Percentiles rank a stretch among this genome's conserved stretches.
phyloP scores from a whole-genome alignment of 139 green algal species.

The Astrephomene gubernaculifera region DNA sequence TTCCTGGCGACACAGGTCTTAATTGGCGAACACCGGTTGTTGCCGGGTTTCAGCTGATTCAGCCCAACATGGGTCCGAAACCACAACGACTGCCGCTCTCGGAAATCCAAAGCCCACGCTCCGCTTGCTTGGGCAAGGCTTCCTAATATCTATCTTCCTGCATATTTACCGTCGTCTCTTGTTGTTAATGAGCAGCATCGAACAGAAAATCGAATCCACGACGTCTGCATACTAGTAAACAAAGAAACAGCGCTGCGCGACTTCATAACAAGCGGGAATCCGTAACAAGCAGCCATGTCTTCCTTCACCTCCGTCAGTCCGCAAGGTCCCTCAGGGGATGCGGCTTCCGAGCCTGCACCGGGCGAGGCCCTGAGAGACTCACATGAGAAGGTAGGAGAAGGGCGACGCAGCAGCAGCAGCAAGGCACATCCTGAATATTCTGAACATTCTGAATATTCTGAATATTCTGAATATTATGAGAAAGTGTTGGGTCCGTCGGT shows the following conservation, averaged over 20 bases:
- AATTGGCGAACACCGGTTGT: too few relatives aligned
- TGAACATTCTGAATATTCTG: too few relatives aligned
- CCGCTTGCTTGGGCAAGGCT: background rate
- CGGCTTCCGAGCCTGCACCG: background rate
- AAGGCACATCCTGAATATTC: too few relatives aligned
- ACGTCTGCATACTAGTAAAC: background rate
- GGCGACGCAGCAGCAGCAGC: too few relatives aligned
- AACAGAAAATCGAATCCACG: background rate
- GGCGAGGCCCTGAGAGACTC: slow-evolving; percentile 5
- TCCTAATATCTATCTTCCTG: background rate
- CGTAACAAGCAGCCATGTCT: too few relatives aligned
- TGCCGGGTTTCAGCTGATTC: too few relatives aligned
- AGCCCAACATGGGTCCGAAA: too few relatives aligned
- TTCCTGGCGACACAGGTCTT: too few relatives aligned
- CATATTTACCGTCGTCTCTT: too few relatives aligned
- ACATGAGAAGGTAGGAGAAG: background rate
- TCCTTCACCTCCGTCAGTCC: background rate
- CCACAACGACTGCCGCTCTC: too few relatives aligned
- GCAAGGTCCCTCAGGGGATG: slow-evolving; percentile 17
- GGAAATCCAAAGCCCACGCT: background rate
- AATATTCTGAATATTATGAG: too few relatives aligned
- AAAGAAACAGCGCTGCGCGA: background rate
- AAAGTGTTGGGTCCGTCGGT: too few relatives aligned
- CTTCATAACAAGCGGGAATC: background rate
- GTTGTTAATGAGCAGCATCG: background rate